phyloP scores from a whole-genome alignment of 495 filamentous ascomycete genomes.

The Aspergillus asperescens region DNA sequence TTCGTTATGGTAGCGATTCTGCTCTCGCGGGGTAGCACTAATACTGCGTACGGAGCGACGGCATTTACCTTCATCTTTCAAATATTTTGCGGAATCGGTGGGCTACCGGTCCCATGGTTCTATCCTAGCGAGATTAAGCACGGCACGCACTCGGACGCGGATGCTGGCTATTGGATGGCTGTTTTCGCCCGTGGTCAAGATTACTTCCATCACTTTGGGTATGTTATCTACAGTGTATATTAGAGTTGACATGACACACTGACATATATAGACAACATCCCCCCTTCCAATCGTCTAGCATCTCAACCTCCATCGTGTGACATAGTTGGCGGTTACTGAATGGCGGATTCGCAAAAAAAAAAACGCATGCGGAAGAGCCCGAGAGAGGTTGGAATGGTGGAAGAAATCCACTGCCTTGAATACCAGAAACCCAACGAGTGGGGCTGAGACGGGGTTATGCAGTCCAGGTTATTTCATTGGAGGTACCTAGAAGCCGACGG shows the following conservation, averaged over 20 bases:
- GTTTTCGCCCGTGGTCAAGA: slow-evolving; percentile 54
- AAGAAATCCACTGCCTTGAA: too few species aligned
- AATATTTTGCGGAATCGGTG: slow-evolving; percentile 36
- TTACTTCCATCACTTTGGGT: slow-evolving; percentile 51
- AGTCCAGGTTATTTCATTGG: too few species aligned
- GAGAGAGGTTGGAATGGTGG: too few species aligned
- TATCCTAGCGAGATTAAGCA: slow-evolving; percentile 65
- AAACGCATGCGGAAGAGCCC: too few species aligned
- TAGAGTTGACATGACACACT: background rate
- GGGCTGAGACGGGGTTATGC: too few species aligned
- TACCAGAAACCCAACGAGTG: too few species aligned
- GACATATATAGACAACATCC: slow-evolving; percentile 43
- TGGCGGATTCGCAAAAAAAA: background rate
- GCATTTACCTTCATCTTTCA: slow-evolving; percentile 40
- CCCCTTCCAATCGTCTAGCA: slow-evolving; percentile 8
- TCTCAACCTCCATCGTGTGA: background rate
- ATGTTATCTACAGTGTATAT: too few species aligned
- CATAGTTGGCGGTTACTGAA: background rate
- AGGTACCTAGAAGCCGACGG: too few species aligned
- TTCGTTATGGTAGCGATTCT: slow-evolving; percentile 33
- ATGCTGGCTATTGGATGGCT: slow-evolving; percentile 43
- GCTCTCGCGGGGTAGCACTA: slow-evolving; percentile 23
- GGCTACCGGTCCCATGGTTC: slow-evolving; percentile 50
- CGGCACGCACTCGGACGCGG: slow-evolving; percentile 31
- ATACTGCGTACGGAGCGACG: slow-evolving; percentile 35